Percentiles rank a stretch among this genome's conserved stretches.
These are phyloP conservation scores for Gossypium raimondii DNA, from an alignment of 345 rosid species.

Conservation along the genomic window DNA sequence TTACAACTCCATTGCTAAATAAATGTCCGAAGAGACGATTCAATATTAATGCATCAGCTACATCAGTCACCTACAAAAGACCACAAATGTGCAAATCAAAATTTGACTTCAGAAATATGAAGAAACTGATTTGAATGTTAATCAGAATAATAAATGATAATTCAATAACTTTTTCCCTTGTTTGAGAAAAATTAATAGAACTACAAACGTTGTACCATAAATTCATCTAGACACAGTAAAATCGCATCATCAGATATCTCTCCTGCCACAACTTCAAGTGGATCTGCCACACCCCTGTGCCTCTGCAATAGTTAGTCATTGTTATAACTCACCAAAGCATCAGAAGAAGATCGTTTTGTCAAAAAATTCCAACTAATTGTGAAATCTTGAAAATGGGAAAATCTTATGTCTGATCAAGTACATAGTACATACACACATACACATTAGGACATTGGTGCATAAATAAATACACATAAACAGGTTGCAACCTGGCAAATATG, in stretches of 20 bases:
- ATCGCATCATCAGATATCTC: conserved; percentile 92
- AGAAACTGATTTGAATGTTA: background rate
- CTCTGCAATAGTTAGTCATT: conserved; percentile 49
- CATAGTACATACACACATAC: background rate
- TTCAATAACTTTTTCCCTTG: background rate
- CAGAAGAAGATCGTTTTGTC: background rate
- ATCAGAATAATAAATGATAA: background rate
- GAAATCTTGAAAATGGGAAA: background rate
- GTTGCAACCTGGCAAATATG: background rate
- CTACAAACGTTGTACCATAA: conserved; percentile 57
- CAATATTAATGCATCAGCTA: conserved; percentile 95
- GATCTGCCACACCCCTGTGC: conserved; percentile 91
- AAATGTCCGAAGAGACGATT: conserved; percentile 81
- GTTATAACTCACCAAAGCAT: background rate
- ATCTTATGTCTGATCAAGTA: background rate
- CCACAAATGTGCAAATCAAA: conserved; percentile 19
- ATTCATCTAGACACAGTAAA: conserved; percentile 86
- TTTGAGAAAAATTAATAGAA: background rate
- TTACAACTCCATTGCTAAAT: conserved; percentile 81
- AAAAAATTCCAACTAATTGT: background rate
- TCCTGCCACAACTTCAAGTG: conserved; percentile 95
- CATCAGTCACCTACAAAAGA: conserved; percentile 73
- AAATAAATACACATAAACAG: conserved; percentile 8
- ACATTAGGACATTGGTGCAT: background rate
- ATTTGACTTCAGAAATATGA: background rate